phyloP scores from a whole-genome alignment of 1,284 basidiomycete genomes.

The Austropuccinia psidii region DNA sequence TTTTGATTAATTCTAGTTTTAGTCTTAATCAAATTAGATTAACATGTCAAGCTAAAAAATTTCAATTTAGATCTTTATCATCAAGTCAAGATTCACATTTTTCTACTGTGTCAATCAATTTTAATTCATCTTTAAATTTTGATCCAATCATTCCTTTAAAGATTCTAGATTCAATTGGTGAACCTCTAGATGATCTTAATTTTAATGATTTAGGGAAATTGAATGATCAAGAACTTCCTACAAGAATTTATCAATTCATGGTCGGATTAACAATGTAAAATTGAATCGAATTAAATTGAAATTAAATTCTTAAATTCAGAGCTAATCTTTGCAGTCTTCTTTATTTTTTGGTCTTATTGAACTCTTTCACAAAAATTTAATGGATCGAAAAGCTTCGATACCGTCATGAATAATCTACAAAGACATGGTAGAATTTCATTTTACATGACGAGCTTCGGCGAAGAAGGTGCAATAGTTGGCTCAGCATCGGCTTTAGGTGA shows the following conservation, averaged over 20 bases:
- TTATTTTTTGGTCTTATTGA: background rate
- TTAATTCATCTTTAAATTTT: too few relatives aligned
- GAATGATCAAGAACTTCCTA: background rate
- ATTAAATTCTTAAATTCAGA: background rate
- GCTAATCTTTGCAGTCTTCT: background rate
- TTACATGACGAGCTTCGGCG: constrained; percentile 69
- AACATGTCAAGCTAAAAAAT: too few relatives aligned
- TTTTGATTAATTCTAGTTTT: too few relatives aligned
- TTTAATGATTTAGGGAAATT: background rate
- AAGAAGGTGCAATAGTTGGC: constrained; percentile 84
- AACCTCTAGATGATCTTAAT: background rate
- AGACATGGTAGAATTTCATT: constrained; percentile 90
- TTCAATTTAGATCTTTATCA: too few relatives aligned
- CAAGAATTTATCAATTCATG: constrained; percentile 12
- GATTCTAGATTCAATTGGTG: background rate
- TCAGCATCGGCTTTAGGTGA: constrained; percentile 72
- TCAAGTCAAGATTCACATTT: too few relatives aligned
- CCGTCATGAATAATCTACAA: constrained; percentile 80
- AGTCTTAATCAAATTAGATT: too few relatives aligned
- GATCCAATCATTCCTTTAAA: constrained; percentile 22
- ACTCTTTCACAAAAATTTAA: constrained; percentile 44
- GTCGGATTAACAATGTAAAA: constrained; percentile 20
- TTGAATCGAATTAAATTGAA: background rate
- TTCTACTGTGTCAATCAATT: too few relatives aligned
- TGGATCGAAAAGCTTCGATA: constrained; percentile 79